Conservation (phyloP, 768 basidiomycete genomes). For the Amylocystis lapponica region DNA sequence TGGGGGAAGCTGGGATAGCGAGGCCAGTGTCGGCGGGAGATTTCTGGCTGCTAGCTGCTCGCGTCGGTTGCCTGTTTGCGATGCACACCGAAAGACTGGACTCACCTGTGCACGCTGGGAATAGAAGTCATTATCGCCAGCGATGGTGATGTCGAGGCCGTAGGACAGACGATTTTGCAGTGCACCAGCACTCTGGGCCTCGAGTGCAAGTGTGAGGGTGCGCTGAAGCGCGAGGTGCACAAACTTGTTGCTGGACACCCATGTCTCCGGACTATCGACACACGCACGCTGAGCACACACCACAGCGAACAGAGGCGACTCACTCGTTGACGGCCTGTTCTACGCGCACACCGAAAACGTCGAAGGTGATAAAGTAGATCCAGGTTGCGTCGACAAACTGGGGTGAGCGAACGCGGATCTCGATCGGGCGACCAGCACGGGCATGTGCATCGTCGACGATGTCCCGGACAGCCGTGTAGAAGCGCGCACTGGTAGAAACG, state of each 20-base stretch:
- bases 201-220: constrained; percentile 61
- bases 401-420: constrained; percentile 77
- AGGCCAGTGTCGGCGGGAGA: constrained; percentile 57
- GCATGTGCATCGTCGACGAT: constrained; percentile 14
- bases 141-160: constrained; percentile 74
- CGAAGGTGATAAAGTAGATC: constrained; percentile 54
- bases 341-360: constrained; percentile 21
- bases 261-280: background rate
- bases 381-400: constrained; percentile 84
- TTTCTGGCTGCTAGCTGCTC: constrained; percentile 61
- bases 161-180: constrained; percentile 38
- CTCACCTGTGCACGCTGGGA: constrained; percentile 83
- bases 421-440: constrained; percentile 20
- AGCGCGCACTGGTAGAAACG: constrained; percentile 88
- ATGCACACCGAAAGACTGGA: constrained; percentile 6
- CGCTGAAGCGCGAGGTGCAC: constrained; percentile 84
- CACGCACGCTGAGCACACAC: background rate
- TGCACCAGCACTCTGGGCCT: constrained; percentile 43
- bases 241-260: constrained; percentile 72
- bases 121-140: constrained; percentile 97
- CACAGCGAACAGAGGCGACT: constrained; percentile 4
- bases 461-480: constrained; percentile 73
- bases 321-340: constrained; percentile 23
- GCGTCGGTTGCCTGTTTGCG: too few species aligned
- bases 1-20: constrained; percentile 64